Evolutionary conservation across 192 early-diverging fungal species (phyloP).

Genomic region (Paraglomus occultum): DNA sequence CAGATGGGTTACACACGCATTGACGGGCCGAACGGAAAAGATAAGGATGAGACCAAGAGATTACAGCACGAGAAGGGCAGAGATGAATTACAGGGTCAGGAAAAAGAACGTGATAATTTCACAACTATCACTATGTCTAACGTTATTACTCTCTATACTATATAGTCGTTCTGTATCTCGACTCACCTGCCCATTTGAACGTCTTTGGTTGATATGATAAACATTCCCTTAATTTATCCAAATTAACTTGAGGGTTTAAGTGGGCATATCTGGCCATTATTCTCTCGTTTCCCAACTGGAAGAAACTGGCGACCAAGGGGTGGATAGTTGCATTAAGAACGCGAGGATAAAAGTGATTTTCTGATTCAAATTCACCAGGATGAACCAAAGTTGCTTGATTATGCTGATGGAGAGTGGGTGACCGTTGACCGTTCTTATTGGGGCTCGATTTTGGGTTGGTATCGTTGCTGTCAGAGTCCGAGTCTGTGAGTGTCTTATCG

Average conservation of each 20-base stretch:
- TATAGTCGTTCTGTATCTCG: too few species aligned
- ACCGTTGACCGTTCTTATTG: too few species aligned
- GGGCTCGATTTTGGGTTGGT: too few species aligned
- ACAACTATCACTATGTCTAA: background rate
- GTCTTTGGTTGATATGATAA: conserved; percentile 69
- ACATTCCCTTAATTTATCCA: conserved; percentile 57
- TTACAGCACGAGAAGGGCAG: background rate
- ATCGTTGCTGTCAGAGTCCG: too few species aligned
- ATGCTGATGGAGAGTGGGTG: background rate
- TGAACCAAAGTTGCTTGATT: conserved; percentile 35
- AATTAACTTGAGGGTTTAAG: conserved; percentile 78
- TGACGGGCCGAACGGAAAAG: background rate
- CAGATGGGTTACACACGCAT: background rate
- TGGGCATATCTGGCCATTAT: conserved; percentile 85
- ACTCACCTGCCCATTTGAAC: conserved; percentile 81
- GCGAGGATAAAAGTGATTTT: conserved; percentile 84
- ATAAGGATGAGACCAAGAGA: background rate
- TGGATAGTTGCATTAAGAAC: conserved; percentile 88
- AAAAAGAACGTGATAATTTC: background rate
- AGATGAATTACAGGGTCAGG: background rate
- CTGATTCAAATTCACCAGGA: conserved; percentile 73
- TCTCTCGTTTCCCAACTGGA: conserved; percentile 83
- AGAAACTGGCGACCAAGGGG: conserved; percentile 81
- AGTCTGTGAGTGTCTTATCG: too few species aligned
- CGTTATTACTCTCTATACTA: background rate